Percentiles rank a stretch among this genome's conserved stretches.
phyloP scores from a whole-genome alignment of 73 alveolate species.

The Diophrys appendiculata region DNA sequence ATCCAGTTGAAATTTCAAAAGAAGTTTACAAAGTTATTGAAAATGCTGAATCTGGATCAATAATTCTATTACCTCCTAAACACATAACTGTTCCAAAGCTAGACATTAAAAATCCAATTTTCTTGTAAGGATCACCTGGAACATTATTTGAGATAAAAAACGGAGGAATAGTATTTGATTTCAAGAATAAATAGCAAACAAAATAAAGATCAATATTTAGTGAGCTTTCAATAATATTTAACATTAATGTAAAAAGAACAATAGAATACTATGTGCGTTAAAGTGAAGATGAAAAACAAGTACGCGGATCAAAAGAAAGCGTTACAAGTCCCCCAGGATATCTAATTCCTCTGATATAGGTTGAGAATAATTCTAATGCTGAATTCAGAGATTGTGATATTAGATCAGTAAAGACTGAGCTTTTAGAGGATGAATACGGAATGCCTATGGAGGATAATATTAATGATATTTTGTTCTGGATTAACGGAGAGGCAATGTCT shows the following conservation, averaged over 20 bases:
- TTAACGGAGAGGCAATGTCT: constrained; percentile 31
- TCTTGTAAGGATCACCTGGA: constrained; percentile 57
- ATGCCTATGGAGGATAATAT: neutral
- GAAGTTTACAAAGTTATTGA: neutral
- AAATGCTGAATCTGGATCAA: constrained; percentile 38
- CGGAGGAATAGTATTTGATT: constrained; percentile 59
- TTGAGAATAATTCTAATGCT: constrained; percentile 32
- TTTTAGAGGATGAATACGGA: neutral
- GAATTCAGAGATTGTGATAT: constrained; percentile 67
- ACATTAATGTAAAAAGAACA: constrained; percentile 22
- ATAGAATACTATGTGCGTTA: constrained; percentile 17
- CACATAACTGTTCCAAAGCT: constrained; percentile 50
- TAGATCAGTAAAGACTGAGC: constrained; percentile 33
- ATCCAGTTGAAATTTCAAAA: neutral
- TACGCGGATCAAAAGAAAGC: constrained; percentile 11
- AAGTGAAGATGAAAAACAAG: neutral
- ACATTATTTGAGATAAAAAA: constrained; percentile 44
- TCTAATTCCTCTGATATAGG: constrained; percentile 14
- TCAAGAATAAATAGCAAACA: constrained; percentile 26
- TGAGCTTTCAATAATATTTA: constrained; percentile 48
- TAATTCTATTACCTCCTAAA: constrained; percentile 39
- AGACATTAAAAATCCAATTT: constrained; percentile 45
- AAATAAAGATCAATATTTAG: constrained; percentile 14
- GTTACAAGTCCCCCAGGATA: neutral
- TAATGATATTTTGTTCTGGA: constrained; percentile 57